Conservation (phyloP, 441 rosid genomes). For the Aleurites moluccanus region DNA sequence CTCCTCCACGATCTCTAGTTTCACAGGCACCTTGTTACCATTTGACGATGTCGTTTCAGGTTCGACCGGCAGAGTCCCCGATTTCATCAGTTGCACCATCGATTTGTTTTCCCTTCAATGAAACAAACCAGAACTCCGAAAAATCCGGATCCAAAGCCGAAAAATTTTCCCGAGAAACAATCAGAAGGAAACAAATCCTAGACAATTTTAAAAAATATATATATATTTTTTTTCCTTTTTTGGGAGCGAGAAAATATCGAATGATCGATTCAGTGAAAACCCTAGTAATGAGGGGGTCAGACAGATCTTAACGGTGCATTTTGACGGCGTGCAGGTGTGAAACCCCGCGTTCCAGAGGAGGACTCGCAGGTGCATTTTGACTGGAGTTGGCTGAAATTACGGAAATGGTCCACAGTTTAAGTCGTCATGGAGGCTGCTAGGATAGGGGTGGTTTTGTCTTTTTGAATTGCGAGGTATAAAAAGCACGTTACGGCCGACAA, state of each 20-base stretch:
- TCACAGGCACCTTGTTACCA: constrained; percentile 59
- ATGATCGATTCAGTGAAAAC: constrained; percentile 4
- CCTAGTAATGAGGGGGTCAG: neutral
- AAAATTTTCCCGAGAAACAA: neutral
- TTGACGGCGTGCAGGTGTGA: constrained; percentile 29
- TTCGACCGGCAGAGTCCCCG: constrained; percentile 49
- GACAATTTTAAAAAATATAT: no score
- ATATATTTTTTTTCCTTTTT: neutral
- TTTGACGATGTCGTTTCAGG: constrained; percentile 40
- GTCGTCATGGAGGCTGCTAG: neutral
- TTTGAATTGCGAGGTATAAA: neutral
- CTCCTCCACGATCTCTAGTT: constrained; percentile 78
- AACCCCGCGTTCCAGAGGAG: neutral
- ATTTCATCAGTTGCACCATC: constrained; percentile 76
- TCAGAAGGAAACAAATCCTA: neutral
- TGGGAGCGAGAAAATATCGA: constrained; percentile 12
- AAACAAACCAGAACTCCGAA: constrained; percentile 2
- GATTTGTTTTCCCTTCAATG: neutral
- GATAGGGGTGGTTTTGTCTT: constrained; percentile 14
- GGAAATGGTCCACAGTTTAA: neutral
- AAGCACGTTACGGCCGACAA: constrained; percentile 31
- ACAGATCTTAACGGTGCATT: constrained; percentile 1
- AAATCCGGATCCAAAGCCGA: constrained; percentile 10
- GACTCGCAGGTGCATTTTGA: constrained; percentile 14
- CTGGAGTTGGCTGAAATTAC: constrained; percentile 4